phyloP scores from a whole-genome alignment of 345 rosid species.

The Dipteronia dyeriana region DNA sequence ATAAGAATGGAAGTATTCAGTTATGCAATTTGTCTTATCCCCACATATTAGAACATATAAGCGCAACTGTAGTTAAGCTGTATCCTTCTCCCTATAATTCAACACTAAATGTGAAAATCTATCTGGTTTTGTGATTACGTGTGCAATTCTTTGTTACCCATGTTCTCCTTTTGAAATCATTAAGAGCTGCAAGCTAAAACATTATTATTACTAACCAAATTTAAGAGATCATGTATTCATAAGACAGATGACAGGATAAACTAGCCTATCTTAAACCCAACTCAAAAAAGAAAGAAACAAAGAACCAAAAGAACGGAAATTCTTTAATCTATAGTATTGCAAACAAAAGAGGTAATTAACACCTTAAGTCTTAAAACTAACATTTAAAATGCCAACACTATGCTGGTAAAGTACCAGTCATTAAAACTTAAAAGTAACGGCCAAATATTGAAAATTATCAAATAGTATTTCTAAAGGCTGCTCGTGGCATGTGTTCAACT shows the following conservation, averaged over 20 bases:
- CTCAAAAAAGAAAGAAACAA: not conserved
- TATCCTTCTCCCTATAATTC: not conserved
- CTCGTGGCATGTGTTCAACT: not conserved
- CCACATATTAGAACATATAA: not conserved
- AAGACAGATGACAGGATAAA: not conserved
- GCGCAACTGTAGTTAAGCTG: not conserved
- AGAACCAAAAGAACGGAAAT: not conserved
- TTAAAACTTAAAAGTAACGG: not conserved
- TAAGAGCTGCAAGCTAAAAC: not conserved
- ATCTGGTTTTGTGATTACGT: not conserved
- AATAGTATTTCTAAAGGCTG: not conserved
- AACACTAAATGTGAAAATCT: not conserved
- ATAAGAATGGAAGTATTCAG: not conserved
- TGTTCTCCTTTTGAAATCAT: not conserved
- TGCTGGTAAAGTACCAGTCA: not conserved
- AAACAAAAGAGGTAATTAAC: not conserved
- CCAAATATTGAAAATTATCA: not conserved
- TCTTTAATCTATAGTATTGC: not conserved
- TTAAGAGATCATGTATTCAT: not conserved
- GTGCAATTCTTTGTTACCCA: not conserved
- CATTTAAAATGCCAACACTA: not conserved
- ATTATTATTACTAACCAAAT: not conserved
- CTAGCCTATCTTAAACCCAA: not conserved
- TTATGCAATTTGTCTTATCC: not conserved
- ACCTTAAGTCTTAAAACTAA: not conserved